phyloP scores from a whole-genome alignment of 1,139 yeast genomes.

The Yamadazyma spencermartinsiae region DNA sequence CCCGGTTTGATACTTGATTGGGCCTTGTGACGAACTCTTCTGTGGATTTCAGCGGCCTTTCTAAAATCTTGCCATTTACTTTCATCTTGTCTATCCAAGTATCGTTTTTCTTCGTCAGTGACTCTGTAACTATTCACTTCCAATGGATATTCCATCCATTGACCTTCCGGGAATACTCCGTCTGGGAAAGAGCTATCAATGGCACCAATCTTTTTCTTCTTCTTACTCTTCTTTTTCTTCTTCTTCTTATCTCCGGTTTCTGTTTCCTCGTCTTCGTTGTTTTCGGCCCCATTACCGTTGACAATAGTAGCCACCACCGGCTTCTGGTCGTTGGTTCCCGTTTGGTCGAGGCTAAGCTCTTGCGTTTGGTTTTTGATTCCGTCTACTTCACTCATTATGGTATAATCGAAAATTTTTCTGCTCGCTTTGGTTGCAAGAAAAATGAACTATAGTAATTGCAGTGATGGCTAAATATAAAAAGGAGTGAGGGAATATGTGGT shows the following conservation, averaged over 20 bases:
- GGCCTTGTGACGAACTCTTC: constrained; percentile 84
- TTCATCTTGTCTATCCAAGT: constrained; percentile 67
- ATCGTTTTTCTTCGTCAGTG: constrained; percentile 84
- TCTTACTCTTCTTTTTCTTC: constrained; percentile 50
- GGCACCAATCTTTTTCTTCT: constrained; percentile 49
- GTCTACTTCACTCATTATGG: constrained; percentile 8
- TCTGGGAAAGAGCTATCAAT: constrained; percentile 71
- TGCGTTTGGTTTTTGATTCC: constrained; percentile 16
- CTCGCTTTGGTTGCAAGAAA: too few relatives aligned
- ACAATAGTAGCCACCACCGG: too few relatives aligned
- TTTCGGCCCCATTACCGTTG: constrained; percentile 10
- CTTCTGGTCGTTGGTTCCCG: constrained; percentile 5
- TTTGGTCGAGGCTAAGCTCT: constrained; percentile 12
- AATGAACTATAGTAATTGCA: too few relatives aligned
- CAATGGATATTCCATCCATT: constrained; percentile 72
- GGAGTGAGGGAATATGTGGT: too few relatives aligned
- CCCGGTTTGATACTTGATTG: constrained; percentile 81
- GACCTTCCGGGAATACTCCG: constrained; percentile 83
- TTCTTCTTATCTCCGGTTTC: constrained; percentile 29
- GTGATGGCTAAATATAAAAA: too few relatives aligned
- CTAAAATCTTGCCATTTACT: constrained; percentile 83
- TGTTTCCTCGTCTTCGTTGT: constrained; percentile 14
- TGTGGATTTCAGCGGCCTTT: constrained; percentile 93
- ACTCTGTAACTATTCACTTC: constrained; percentile 76
- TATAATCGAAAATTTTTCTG: constrained; percentile 2